Evolutionary conservation across 192 early-diverging fungal species (phyloP).

Genomic region (Irineochytrium annulatum): DNA sequence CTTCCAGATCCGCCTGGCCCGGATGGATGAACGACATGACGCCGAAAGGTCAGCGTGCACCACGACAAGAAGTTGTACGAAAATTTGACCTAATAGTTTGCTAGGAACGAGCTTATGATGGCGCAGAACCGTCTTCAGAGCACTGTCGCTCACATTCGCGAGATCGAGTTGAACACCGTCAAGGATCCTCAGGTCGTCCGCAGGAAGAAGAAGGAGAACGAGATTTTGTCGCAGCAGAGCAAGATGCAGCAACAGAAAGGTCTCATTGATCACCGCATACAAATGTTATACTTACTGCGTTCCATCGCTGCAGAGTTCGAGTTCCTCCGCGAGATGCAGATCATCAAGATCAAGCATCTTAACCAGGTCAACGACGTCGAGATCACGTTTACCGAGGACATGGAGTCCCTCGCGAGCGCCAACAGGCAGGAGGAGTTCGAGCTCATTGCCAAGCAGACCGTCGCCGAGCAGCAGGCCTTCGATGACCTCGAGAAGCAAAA

Average conservation of each 20-base stretch:
- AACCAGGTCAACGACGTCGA: conserved; percentile 26
- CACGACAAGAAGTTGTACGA: neutral
- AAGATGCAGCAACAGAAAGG: conserved; percentile 25
- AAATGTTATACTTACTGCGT: neutral
- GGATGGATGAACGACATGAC: conserved; percentile 17
- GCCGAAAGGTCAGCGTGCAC: conserved; percentile 15
- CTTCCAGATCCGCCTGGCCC: conserved; percentile 11
- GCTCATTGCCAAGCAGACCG: conserved; percentile 12
- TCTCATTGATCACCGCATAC: neutral
- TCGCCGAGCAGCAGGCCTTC: conserved; percentile 1
- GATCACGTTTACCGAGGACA: conserved; percentile 16
- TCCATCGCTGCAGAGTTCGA: conserved; percentile 15
- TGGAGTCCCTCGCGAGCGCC: conserved; percentile 12
- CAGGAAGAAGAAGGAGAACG: conserved; percentile 20
- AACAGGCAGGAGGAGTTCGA: conserved; percentile 21
- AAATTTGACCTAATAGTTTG: neutral
- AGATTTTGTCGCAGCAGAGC: conserved; percentile 15
- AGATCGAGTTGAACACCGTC: conserved; percentile 18
- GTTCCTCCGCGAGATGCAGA: conserved; percentile 18
- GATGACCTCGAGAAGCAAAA: conserved; percentile 13
- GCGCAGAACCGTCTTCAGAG: conserved; percentile 17
- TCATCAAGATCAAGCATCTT: conserved; percentile 18
- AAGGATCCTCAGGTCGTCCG: conserved; percentile 17
- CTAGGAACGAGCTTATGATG: conserved; percentile 18
- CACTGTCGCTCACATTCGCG: conserved; percentile 16